Conservation (phyloP, 2,329 filamentous ascomycete species). For the Teratosphaeria zuluensis region DNA sequence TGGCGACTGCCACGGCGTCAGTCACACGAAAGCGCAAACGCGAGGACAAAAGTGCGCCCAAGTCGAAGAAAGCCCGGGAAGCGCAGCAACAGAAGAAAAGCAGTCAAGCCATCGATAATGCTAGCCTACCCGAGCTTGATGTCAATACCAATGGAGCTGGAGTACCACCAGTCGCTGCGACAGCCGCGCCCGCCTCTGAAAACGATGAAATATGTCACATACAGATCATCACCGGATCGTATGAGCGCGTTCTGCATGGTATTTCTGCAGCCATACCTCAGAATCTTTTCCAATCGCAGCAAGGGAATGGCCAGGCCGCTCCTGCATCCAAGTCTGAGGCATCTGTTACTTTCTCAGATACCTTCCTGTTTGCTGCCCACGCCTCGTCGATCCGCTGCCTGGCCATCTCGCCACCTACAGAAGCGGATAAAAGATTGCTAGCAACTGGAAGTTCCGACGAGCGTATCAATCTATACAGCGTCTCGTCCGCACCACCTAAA, state of each 20-base stretch:
- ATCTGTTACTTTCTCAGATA: conserved; percentile 66
- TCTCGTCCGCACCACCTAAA: conserved; percentile 52
- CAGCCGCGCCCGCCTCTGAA: neutral
- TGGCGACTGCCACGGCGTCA: conserved; percentile 2
- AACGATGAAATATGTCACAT: conserved; percentile 45
- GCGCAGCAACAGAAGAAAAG: neutral
- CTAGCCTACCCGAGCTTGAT: neutral
- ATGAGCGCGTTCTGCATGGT: conserved; percentile 87
- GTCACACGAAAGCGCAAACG: conserved; percentile 8
- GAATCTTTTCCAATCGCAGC: conserved; percentile 14
- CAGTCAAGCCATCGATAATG: neutral
- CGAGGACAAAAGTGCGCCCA: neutral
- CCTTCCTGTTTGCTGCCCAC: conserved; percentile 93
- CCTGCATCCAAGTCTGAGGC: conserved; percentile 11
- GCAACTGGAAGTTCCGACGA: conserved; percentile 90
- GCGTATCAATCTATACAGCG: conserved; percentile 85
- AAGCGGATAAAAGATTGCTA: conserved; percentile 68
- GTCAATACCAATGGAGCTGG: neutral
- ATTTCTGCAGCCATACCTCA: conserved; percentile 63
- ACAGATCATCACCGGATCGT: conserved; percentile 86
- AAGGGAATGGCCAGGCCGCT: neutral
- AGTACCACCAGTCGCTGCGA: neutral
- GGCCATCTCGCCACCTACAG: conserved; percentile 60
- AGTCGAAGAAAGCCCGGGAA: neutral
- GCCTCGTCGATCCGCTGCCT: conserved; percentile 81